Conservation (phyloP, 2,329 filamentous ascomycete species). For the Emergomyces pasteurianus region DNA sequence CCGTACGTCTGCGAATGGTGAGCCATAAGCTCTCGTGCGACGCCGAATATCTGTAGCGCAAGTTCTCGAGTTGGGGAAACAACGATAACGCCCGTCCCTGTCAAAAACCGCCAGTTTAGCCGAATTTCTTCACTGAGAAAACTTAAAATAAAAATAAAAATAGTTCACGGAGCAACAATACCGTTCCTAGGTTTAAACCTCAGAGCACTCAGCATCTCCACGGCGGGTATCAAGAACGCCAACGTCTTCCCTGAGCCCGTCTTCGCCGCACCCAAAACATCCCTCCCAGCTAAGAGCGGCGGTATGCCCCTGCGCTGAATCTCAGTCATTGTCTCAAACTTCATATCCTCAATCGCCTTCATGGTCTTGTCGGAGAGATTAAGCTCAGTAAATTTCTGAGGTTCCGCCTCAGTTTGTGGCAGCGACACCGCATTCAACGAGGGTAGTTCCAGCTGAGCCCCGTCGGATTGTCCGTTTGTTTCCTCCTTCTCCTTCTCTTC, state of each 20-base stretch:
- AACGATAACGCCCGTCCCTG: constrained; percentile 72
- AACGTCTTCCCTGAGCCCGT: constrained; percentile 93
- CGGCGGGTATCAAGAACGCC: constrained; percentile 83
- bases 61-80: constrained; percentile 89
- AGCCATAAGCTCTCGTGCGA: constrained; percentile 83
- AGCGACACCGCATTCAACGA: constrained; percentile 40
- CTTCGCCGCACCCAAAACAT: constrained; percentile 91
- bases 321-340: constrained; percentile 88
- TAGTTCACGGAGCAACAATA: constrained; percentile 11
- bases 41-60: constrained; percentile 90
- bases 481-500: constrained; percentile 6
- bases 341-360: constrained; percentile 81
- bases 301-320: constrained; percentile 84
- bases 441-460: constrained; percentile 37
- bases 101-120: not conserved
- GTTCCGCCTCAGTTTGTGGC: constrained; percentile 49
- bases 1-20: constrained; percentile 92
- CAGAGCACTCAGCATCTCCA: constrained; percentile 83
- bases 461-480: constrained; percentile 18
- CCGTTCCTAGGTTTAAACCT: constrained; percentile 91
- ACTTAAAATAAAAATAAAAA: not conserved
- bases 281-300: constrained; percentile 74
- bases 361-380: constrained; percentile 80
- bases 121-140: not conserved
- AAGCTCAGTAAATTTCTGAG: constrained; percentile 65